Conservation (phyloP, 2,329 filamentous ascomycete species). For the Diplodia seriata region DNA sequence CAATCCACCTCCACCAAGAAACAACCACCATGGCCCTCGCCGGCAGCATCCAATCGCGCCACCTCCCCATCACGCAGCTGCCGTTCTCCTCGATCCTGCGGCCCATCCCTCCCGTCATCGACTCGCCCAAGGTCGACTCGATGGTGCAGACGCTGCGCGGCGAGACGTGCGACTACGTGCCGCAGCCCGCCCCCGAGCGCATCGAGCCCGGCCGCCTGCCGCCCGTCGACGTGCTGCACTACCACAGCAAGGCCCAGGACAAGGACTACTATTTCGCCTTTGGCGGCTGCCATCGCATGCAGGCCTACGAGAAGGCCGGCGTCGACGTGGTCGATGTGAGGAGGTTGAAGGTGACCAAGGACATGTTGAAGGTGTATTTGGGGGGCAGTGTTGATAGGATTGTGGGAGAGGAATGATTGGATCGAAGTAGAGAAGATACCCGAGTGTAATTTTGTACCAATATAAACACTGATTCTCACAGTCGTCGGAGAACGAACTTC, state of each 20-base stretch:
- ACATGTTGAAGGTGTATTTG: conserved; percentile 34
- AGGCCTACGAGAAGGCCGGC: conserved; percentile 32
- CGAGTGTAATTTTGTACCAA: not conserved
- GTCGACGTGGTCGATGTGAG: conserved; percentile 27
- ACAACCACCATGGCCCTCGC: conserved; percentile 28
- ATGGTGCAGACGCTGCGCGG: conserved; percentile 33
- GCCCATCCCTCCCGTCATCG: conserved; percentile 34
- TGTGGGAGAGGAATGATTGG: conserved; percentile 22
- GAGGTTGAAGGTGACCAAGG: conserved; percentile 32
- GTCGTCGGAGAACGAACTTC: too few relatives aligned
- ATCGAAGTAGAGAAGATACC: not conserved
- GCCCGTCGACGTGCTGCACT: conserved; percentile 34
- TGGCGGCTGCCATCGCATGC: conserved; percentile 33
- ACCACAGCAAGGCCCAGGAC: conserved; percentile 21
- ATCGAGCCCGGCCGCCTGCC: conserved; percentile 33
- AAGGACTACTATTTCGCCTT: conserved; percentile 33
- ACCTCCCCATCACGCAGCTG: conserved; percentile 30
- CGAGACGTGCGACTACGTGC: conserved; percentile 31
- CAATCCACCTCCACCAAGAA: not conserved
- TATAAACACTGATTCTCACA: not conserved
- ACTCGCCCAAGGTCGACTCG: conserved; percentile 33
- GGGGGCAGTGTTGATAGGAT: conserved; percentile 32
- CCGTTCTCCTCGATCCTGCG: conserved; percentile 31
- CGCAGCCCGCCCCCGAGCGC: conserved; percentile 28
- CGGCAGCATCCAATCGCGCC: conserved; percentile 31